Percentiles rank a stretch among this genome's conserved stretches.
phyloP scores from a whole-genome alignment of 2,329 filamentous ascomycete genomes.

The Fusarium abutilonis region DNA sequence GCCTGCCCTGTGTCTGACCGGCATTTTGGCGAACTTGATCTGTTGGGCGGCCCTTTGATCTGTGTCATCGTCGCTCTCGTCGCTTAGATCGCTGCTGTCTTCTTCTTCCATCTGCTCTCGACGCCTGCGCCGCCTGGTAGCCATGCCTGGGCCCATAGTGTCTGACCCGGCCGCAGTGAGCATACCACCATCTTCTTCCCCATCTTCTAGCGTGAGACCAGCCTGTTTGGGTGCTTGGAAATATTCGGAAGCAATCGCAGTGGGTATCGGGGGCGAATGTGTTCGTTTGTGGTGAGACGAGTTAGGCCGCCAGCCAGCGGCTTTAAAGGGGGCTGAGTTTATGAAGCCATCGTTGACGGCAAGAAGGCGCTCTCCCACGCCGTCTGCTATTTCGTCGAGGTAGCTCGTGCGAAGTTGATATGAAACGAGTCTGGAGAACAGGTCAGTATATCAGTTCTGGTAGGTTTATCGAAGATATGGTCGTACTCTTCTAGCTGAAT shows the following conservation, averaged over 20 bases:
- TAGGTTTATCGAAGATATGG: slow-evolving; percentile 1
- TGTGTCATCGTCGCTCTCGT: slow-evolving; percentile 83
- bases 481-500: slow-evolving; percentile 54
- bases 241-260: slow-evolving; percentile 83
- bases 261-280: slow-evolving; percentile 86
- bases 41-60: slow-evolving; percentile 83
- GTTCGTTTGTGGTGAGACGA: slow-evolving; percentile 81
- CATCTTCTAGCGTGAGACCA: slow-evolving; percentile 73
- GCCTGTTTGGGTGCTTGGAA: slow-evolving; percentile 76
- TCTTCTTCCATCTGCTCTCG: slow-evolving; percentile 84
- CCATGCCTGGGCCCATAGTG: slow-evolving; percentile 73
- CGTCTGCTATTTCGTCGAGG: slow-evolving; percentile 81
- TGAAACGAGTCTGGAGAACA: slow-evolving; percentile 71
- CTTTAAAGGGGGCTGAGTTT: slow-evolving; percentile 83
- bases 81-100: slow-evolving; percentile 84
- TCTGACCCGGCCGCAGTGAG: slow-evolving; percentile 74
- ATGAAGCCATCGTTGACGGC: slow-evolving; percentile 82
- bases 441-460: slow-evolving; percentile 33
- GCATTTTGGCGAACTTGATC: slow-evolving; percentile 97
- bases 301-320: slow-evolving; percentile 81
- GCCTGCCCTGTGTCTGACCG: slow-evolving; percentile 82
- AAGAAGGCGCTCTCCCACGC: slow-evolving; percentile 84
- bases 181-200: slow-evolving; percentile 77
- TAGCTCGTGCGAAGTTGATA: slow-evolving; percentile 86
- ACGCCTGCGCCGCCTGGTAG: slow-evolving; percentile 71